These are phyloP conservation scores for Wickerhamomyces tratensis DNA, from an alignment of 805 yeast genomes.

Conservation along the genomic window DNA sequence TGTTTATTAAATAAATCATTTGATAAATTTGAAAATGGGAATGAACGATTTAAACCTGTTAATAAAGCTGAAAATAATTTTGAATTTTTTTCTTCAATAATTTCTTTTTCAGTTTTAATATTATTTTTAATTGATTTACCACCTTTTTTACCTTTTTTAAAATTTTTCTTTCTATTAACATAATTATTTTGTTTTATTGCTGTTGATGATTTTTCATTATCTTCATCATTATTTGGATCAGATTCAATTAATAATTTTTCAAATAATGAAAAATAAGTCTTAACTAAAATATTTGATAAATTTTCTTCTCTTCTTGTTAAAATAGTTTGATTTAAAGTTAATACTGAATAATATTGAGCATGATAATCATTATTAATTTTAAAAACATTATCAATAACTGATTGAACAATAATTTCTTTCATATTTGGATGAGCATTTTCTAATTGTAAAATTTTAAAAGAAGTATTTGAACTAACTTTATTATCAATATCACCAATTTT, in stretches of 20 bases:
- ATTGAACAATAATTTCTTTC: slow-evolving; percentile 72
- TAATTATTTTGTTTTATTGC: slow-evolving; percentile 34
- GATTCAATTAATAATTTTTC: slow-evolving; percentile 72
- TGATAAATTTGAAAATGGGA: slow-evolving; percentile 79
- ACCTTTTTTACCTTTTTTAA: slow-evolving; percentile 81
- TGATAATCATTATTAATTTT: slow-evolving; percentile 74
- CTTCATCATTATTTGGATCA: slow-evolving; percentile 36
- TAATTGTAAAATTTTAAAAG: slow-evolving; percentile 67
- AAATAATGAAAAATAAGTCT: slow-evolving; percentile 78
- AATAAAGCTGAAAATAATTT: slow-evolving; percentile 82
- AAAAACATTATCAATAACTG: slow-evolving; percentile 74
- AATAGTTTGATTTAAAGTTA: slow-evolving; percentile 89
- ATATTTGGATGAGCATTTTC: slow-evolving; percentile 94
- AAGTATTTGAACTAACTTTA: slow-evolving; percentile 82
- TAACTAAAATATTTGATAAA: slow-evolving; percentile 76
- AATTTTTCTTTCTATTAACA: slow-evolving; percentile 61
- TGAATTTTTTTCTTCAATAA: slow-evolving; percentile 70
- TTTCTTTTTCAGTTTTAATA: slow-evolving; percentile 48
- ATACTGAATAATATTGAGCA: slow-evolving; percentile 77
- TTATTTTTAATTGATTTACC: slow-evolving; percentile 64
- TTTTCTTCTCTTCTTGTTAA: slow-evolving; percentile 66
- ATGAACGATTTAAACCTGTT: slow-evolving; percentile 93
- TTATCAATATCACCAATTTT: slow-evolving; percentile 90
- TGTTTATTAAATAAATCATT: slow-evolving; percentile 64
- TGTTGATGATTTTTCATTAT: slow-evolving; percentile 21